These are phyloP conservation scores for Amylocystis lapponica DNA, from an alignment of 768 basidiomycete species.

Conservation along the genomic window DNA sequence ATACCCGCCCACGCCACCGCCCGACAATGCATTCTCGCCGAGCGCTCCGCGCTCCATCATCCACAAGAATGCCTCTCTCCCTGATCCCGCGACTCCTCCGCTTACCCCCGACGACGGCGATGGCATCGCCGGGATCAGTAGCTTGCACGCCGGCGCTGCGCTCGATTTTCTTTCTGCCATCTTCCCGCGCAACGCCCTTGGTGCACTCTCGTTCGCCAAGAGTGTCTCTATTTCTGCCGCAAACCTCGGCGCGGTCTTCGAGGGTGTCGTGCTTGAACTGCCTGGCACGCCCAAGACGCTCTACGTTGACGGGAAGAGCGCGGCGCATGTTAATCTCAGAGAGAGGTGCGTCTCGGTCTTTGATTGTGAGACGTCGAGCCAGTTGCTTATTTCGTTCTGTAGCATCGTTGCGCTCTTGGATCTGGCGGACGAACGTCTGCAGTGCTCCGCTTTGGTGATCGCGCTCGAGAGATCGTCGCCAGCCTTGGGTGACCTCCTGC, in stretches of 20 bases:
- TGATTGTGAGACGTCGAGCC: conserved; percentile 1
- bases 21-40: conserved; percentile 11
- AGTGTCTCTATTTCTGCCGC: conserved; percentile 70
- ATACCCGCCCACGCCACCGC: conserved; percentile 27
- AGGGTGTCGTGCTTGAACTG: conserved; percentile 72
- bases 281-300: conserved; percentile 69
- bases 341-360: conserved; percentile 55
- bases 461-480: conserved; percentile 70
- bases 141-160: conserved; percentile 52
- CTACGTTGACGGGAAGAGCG: conserved; percentile 82
- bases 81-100: conserved; percentile 61
- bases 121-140: conserved; percentile 35
- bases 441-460: conserved; percentile 74
- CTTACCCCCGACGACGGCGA: conserved; percentile 70
- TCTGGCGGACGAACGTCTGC: conserved; percentile 78
- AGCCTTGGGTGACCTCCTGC: conserved; percentile 67
- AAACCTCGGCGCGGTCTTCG: conserved; percentile 62
- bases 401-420: conserved; percentile 86
- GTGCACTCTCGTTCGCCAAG: conserved; percentile 65
- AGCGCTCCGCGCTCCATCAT: conserved; percentile 23
- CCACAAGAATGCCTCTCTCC: conserved; percentile 15
- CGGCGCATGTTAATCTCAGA: conserved; percentile 70
- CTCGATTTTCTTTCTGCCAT: conserved; percentile 74
- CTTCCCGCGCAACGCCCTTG: conserved; percentile 68
- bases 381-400: conserved; percentile 9